Evolutionary conservation across 108 stramenopile genomes (phyloP).

Genomic region (Skeletonema menzelii): DNA sequence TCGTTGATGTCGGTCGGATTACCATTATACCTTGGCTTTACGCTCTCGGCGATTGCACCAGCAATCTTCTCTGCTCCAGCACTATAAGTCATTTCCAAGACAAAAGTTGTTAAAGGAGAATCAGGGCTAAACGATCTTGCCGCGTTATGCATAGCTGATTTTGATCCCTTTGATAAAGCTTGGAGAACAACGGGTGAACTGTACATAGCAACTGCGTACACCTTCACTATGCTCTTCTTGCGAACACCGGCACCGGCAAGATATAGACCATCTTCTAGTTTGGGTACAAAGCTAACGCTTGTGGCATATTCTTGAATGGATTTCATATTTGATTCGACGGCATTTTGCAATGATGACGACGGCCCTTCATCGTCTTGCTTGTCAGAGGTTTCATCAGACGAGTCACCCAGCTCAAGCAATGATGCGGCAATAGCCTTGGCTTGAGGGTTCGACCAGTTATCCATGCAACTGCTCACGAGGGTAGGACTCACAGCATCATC

Average conservation of each 20-base stretch:
- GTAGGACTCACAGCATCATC: conserved; percentile 75
- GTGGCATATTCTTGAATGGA: conserved; percentile 1
- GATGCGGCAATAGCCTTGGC: background rate
- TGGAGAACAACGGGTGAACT: background rate
- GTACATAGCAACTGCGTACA: background rate
- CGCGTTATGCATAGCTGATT: background rate
- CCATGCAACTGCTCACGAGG: conserved; percentile 58
- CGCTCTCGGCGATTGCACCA: background rate
- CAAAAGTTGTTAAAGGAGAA: background rate
- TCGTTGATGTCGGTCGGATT: background rate
- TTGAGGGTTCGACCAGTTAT: conserved; percentile 19
- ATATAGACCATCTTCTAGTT: background rate
- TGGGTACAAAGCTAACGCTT: background rate
- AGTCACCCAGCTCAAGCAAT: background rate
- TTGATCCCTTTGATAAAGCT: background rate
- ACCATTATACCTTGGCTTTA: background rate
- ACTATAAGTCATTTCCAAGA: conserved; percentile 7
- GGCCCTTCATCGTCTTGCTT: background rate
- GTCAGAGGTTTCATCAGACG: background rate
- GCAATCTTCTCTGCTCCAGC: conserved; percentile 8
- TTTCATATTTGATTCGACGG: background rate
- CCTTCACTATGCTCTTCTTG: conserved; percentile 1
- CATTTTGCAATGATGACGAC: background rate
- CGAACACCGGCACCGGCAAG: conserved; percentile 8
- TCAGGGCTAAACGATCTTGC: background rate